Conservation (phyloP, 352 stramenopile species). For the Pythium volutum region DNA sequence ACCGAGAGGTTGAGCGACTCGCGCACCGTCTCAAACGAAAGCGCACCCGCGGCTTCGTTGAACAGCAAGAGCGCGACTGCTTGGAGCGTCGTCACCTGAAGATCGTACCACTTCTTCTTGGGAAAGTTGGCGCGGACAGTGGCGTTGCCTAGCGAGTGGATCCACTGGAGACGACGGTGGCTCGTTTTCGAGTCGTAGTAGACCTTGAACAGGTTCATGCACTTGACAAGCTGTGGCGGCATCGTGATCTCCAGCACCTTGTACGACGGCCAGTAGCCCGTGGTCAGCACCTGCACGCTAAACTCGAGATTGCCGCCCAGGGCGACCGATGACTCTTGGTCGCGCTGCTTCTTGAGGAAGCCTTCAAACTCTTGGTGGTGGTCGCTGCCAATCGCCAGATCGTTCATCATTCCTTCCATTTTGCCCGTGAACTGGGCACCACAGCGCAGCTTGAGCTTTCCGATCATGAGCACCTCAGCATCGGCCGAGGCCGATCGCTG, state of each 20-base stretch:
- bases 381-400: slow-evolving; percentile 96
- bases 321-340: slow-evolving; percentile 50
- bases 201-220: slow-evolving; percentile 96
- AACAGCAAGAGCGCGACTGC: slow-evolving; percentile 95
- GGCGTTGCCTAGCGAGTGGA: slow-evolving; percentile 95
- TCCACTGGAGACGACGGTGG: slow-evolving; percentile 96
- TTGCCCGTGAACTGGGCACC: slow-evolving; percentile 99
- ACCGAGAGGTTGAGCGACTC: slow-evolving; percentile 94
- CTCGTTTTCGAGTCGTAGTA: slow-evolving; percentile 93
- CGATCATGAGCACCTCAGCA: slow-evolving; percentile 98
- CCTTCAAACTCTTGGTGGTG: slow-evolving; percentile 96
- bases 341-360: slow-evolving; percentile 86
- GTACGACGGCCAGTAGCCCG: slow-evolving; percentile 98
- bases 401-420: slow-evolving; percentile 99
- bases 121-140: slow-evolving; percentile 85
- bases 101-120: slow-evolving; percentile 94
- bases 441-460: slow-evolving; percentile 98
- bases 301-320: slow-evolving; percentile 88
- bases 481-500: slow-evolving; percentile 97
- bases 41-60: slow-evolving; percentile 83
- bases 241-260: slow-evolving; percentile 95
- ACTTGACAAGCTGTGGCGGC: slow-evolving; percentile 91
- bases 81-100: slow-evolving; percentile 98
- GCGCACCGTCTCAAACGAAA: slow-evolving; percentile 90
- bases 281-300: slow-evolving; percentile 97